Conservation (phyloP, 768 basidiomycete species). For the Exidia glandulosa region DNA sequence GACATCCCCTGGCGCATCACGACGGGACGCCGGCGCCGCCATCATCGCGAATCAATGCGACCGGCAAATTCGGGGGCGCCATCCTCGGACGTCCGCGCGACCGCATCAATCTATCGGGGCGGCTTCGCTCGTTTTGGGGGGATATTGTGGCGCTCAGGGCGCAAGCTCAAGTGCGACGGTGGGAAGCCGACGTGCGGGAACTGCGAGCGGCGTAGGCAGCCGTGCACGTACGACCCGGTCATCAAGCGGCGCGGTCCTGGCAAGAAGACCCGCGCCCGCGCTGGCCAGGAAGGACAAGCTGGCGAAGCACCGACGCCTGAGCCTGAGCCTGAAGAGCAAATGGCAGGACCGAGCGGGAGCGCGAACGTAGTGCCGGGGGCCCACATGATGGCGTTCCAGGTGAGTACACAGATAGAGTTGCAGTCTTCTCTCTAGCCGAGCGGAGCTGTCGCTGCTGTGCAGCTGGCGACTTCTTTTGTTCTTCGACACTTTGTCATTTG, state of each 20-base stretch:
- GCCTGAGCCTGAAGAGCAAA: no score
- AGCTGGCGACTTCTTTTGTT: no score
- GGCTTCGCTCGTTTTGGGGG: no score
- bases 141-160: no score
- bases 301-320: no score
- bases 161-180: conserved; percentile 70
- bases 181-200: conserved; percentile 50
- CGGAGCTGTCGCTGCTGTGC: background rate
- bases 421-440: background rate
- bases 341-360: background rate
- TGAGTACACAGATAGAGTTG: background rate
- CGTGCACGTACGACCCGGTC: conserved; percentile 43
- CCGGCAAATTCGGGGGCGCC: no score
- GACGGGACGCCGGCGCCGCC: background rate
- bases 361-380: background rate
- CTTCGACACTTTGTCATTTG: no score
- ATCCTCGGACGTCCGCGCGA: background rate
- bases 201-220: conserved; percentile 41
- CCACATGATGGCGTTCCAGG: background rate
- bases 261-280: conserved; percentile 32
- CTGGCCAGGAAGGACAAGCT: background rate
- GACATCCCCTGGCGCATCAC: no score
- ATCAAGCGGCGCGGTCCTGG: conserved; percentile 61
- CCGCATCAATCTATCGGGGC: background rate
- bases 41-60: background rate